Evolutionary conservation across 2,329 filamentous ascomycete species (phyloP), one percentile per base, ranked within the genome.

Genomic region (Nigrospora osmanthi): DNA sequence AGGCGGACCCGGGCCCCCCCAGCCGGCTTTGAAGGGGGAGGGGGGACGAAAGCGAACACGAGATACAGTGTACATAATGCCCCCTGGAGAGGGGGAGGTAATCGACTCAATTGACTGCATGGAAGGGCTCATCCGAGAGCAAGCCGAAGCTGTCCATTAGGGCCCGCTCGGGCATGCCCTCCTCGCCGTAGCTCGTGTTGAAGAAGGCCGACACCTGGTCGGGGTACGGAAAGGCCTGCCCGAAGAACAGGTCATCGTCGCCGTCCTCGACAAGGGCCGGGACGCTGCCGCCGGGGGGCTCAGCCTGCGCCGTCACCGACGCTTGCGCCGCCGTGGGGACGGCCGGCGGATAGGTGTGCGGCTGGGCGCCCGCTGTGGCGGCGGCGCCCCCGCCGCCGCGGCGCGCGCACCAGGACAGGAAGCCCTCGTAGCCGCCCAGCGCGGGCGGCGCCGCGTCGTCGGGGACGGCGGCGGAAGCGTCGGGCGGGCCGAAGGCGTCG

Each of bases 191-290:
- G 13, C 40, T 42, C n/a, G 40, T 42, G 16, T 14, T 28, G 32
- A 42, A 42, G 40, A 42, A 42, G 3, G 40, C 40, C 13, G 40
- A 42, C 3, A 42, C 40, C 16, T 42, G 40, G 32, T 42, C 40
- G 11, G 40, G 40, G 11, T 42, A 35, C 1, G 32, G 34, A 12
- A 42, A 42, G 10, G 40, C 13, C 13, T 42, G 40, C 12, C 40
- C 40, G 13, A 35, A 35, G 15, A 42, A 42, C 6, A 42, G 16
- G 4, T 4, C 6, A 11, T 42, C 40, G 11, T 42, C 30, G 17
- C 32, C 40, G 16, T 42, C 40, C n/a, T n/a, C 31, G 12, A 35
- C 32, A 4, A 15, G 1, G 15, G 15, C 11, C 14, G 31, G 9
- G 40, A 10, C 40, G 19, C n/a, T n/a, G n/a, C 19, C 19, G 23